Base-by-base conservation (phyloP, 2,329 filamentous ascomycete genomes). In the Fusarium subtropicale region DNA sequence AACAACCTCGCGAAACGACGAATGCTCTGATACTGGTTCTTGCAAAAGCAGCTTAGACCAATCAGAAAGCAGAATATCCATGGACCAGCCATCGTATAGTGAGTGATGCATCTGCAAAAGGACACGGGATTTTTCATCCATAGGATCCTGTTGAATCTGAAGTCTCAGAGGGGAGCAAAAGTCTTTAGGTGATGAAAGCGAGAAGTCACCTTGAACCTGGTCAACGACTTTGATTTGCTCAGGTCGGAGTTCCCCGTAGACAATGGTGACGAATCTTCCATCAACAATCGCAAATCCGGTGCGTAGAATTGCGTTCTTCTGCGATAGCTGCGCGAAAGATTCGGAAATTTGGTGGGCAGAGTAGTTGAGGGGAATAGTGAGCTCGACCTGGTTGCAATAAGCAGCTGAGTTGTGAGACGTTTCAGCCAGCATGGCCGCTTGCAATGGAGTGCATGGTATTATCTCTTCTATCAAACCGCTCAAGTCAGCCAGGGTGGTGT, bases 21-120 rank as follows among this genome's bases (percentile, higher is more conserved):
- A 87, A 30, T 90, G 83, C 2, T 71, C 42, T 1, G 69, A 38
- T 2, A 80, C 7, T 51, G 16, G 2, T 65, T 55, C 11, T 76
- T 75, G 30, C 53, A 51, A 55, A 0, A 91, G 73, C 2, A 91
- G 69, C 0, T 73, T 74, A 6, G 86, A 82, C 7, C 97, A 80
- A 76, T 97, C 93, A 28, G 85, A 81, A 16, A 92, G 72, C 0
- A 97, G 79, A 31, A 95, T 82, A 53, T 97, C 91, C 75, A 94
- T 86, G 0, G 93, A 94, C 94, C 94, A 97, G n/a, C 94, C 94
- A 77, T 97, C 94, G 75, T 97, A 97, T 1, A 97, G 77, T 1
- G 92, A 89, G 78, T 97, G 94, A 75, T 97, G 94, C 0, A 97
- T 82, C 15, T 90, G 84, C 45, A 92, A 55, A 13, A 87, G 78